A percentile compares a stretch with the other conserved stretches of the same genome.
phyloP scores from a whole-genome alignment of 2,329 filamentous ascomycete species.

The Zymoseptoria tritici region DNA sequence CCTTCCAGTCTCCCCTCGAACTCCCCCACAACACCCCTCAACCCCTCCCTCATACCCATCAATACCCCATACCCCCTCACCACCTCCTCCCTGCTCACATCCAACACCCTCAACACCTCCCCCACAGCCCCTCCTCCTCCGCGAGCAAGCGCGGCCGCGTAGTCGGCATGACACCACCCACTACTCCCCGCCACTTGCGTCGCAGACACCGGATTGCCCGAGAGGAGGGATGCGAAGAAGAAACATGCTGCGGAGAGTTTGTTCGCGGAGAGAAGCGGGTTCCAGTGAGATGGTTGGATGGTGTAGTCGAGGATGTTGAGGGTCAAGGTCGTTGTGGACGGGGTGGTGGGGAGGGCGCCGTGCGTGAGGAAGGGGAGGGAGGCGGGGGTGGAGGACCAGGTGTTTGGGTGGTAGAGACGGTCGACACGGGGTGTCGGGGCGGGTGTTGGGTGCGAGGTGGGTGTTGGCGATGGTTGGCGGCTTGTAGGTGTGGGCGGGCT shows the following conservation, averaged over 20 bases:
- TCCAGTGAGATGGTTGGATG: slow-evolving; percentile 13
- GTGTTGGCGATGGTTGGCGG: too few relatives aligned
- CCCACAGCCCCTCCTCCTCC: not conserved
- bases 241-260: slow-evolving; percentile 13
- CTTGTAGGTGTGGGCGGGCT: too few relatives aligned
- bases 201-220: slow-evolving; percentile 2
- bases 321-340: slow-evolving; percentile 10
- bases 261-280: slow-evolving; percentile 9
- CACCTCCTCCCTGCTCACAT: slow-evolving; percentile 7
- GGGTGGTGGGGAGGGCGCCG: slow-evolving; percentile 5
- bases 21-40: slow-evolving; percentile 7
- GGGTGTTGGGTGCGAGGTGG: too few relatives aligned
- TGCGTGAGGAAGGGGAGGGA: slow-evolving; percentile 11
- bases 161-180: not conserved
- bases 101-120: slow-evolving; percentile 2
- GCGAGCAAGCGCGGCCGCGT: slow-evolving; percentile 3
- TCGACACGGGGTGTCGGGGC: not conserved
- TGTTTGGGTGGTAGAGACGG: not conserved
- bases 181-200: slow-evolving; percentile 2
- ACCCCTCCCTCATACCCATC: slow-evolving; percentile 5
- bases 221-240: slow-evolving; percentile 12
- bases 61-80: slow-evolving; percentile 11
- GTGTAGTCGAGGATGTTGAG: slow-evolving; percentile 16
- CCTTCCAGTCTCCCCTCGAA: slow-evolving; percentile 5
- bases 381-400: slow-evolving; percentile 3